A percentile compares a stretch with the other conserved stretches of the same genome.
Evolutionary conservation across 208 protist genomes (phyloP).

Genomic region (Zelonia costaricensis): DNA sequence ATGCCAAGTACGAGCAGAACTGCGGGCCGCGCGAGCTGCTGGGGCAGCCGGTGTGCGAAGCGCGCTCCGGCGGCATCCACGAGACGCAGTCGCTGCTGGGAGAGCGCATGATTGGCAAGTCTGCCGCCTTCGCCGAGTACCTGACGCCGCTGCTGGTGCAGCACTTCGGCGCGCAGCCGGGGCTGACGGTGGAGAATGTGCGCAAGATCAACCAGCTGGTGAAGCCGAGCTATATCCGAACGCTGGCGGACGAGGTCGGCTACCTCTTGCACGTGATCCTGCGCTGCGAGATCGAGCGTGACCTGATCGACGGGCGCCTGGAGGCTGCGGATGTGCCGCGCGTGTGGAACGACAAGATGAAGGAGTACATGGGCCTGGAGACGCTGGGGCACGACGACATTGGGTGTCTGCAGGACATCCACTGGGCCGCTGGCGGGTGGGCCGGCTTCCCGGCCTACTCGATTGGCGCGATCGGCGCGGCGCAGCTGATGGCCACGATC

Average conservation of each 20-base stretch:
- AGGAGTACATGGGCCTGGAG: conserved; percentile 74
- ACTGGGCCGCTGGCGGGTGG: conserved; percentile 64
- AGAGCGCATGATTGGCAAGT: conserved; percentile 64
- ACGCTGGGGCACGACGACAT: conserved; percentile 70
- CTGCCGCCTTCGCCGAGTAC: conserved; percentile 53
- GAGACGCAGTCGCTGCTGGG: conserved; percentile 82
- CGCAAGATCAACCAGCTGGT: conserved; percentile 30
- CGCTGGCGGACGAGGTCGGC: conserved; percentile 81
- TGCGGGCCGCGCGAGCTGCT: conserved; percentile 50
- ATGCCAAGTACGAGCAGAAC: conserved; percentile 22
- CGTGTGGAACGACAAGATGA: conserved; percentile 85
- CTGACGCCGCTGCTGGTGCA: conserved; percentile 41
- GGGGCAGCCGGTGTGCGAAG: conserved; percentile 53
- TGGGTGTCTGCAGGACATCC: conserved; percentile 89
- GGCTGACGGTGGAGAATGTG: conserved; percentile 21
- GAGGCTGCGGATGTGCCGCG: conserved; percentile 65
- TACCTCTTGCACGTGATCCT: conserved; percentile 88
- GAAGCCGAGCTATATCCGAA: conserved; percentile 63
- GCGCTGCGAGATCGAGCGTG: conserved; percentile 80
- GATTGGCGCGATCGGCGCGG: conserved; percentile 69
- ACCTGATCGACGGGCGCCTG: conserved; percentile 69
- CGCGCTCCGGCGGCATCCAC: conserved; percentile 71
- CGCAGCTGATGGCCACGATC: conserved; percentile 71
- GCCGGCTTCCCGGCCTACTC: conserved; percentile 87
- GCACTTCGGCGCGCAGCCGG: conserved; percentile 48